Base-by-base conservation (phyloP, 257 asterid species). In the Przewalskia tangutica region DNA sequence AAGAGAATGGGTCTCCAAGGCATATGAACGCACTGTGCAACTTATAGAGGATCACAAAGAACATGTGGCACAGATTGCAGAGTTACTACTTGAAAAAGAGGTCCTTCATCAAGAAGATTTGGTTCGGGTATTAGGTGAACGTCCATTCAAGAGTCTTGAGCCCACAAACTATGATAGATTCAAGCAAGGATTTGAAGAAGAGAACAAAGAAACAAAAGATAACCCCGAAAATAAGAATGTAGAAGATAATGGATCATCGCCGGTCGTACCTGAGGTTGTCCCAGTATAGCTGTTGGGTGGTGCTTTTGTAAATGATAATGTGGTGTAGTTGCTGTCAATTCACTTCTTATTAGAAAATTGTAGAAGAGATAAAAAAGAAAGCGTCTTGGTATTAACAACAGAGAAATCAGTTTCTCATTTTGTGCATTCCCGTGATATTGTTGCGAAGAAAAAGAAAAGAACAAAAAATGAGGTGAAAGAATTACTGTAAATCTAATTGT, bases 61-160 rank as follows among this genome's bases (percentile, higher is more conserved):
- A 62, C 89, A 88, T 0, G 93, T 95, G 13, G 86, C 94, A 38
- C 85, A 85, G 87, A 87, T 94, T 80, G 98, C 97, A 16, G 95
- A 93, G 77, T 27, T 93, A 71, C 71, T 93, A 84, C 93, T 95
- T 17, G 97, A 93, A 89, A 93, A 91, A 81, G 98, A 95, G 85
- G 96, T 92, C 17, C 85, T 95, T 80, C 94, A 91, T 85, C 98
- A 95, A 76, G 97, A 91, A 0, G 99, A 95, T 88, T 87, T 93
- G 92, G 85, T 88, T 20, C 85, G 80, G 5, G 86, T 92, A 44
- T 83, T 94, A 5, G 97, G 98, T 18, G 91, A 91, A 82, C 92
- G 98, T 0, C 95, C 99, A 8, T 94, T 91, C 58, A 85, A 87
- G 88, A 58, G 86, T 5, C 79, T 65, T 40, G 97, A 95, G 83